A percentile compares a stretch with the other conserved stretches of the same genome.
Conservation (phyloP, 345 rosid species). For the Eucalyptus tenuipes region DNA sequence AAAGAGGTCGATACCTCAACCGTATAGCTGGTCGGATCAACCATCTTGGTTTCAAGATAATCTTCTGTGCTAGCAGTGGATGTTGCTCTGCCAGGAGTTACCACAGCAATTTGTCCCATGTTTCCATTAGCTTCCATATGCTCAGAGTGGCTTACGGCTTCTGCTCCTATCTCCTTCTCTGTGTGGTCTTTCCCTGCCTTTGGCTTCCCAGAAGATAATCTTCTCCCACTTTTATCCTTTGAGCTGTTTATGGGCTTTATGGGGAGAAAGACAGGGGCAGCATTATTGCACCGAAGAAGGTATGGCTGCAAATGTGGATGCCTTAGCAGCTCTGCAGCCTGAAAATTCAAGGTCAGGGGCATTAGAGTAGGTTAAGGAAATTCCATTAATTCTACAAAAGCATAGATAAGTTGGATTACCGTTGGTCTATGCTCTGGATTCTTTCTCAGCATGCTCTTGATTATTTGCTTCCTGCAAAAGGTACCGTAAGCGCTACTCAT, state of each 20-base stretch:
- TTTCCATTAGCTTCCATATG: conserved; percentile 19
- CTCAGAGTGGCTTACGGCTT: conserved; percentile 22
- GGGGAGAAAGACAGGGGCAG: conserved; percentile 78
- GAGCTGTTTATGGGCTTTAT: conserved; percentile 38
- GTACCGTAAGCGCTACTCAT: background rate
- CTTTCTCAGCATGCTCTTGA: conserved; percentile 42
- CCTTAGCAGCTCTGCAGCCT: conserved; percentile 92
- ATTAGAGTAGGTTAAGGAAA: background rate
- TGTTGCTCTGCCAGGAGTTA: conserved; percentile 10
- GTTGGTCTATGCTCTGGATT: conserved; percentile 15
- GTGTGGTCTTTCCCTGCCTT: conserved; percentile 16
- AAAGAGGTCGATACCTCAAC: conserved; percentile 27
- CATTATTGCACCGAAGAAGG: conserved; percentile 55
- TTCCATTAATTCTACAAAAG: background rate
- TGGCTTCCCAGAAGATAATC: conserved; percentile 36
- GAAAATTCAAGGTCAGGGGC: background rate
- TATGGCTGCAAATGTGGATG: conserved; percentile 74
- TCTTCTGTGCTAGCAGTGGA: conserved; percentile 51
- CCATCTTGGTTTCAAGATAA: conserved; percentile 56
- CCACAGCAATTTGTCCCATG: conserved; percentile 16
- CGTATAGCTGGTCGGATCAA: conserved; percentile 46
- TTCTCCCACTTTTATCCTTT: conserved; percentile 57
- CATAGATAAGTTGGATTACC: background rate
- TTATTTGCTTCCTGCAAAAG: conserved; percentile 70
- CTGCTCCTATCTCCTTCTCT: conserved; percentile 17